These are phyloP conservation scores for Tylopilus balloui DNA, from an alignment of 768 basidiomycete species.

Conservation along the genomic window DNA sequence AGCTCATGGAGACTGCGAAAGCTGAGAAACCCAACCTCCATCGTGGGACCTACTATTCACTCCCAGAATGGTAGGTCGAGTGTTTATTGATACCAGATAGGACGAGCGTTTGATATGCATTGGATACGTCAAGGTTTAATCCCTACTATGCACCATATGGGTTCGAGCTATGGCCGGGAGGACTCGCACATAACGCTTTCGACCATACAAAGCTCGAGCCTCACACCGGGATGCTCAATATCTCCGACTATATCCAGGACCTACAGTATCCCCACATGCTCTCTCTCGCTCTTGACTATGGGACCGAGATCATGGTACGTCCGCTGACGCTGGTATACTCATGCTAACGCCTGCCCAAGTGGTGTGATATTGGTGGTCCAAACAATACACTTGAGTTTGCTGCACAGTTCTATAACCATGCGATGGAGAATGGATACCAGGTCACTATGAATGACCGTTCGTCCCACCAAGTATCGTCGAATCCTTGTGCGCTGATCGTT, in stretches of 20 bases:
- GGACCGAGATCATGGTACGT: slow-evolving; percentile 51
- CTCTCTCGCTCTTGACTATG: slow-evolving; percentile 43
- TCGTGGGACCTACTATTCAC: slow-evolving; percentile 54
- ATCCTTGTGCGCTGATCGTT: neutral
- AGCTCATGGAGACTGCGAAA: slow-evolving; percentile 48
- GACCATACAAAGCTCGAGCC: slow-evolving; percentile 45
- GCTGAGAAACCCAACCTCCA: slow-evolving; percentile 46
- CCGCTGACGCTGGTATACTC: neutral
- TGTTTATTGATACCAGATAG: neutral
- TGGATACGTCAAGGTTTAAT: slow-evolving; percentile 39
- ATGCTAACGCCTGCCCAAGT: slow-evolving; percentile 28
- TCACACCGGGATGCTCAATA: slow-evolving; percentile 48
- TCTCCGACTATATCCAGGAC: slow-evolving; percentile 49
- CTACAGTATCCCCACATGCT: slow-evolving; percentile 50
- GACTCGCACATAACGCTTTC: slow-evolving; percentile 49
- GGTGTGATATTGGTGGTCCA: slow-evolving; percentile 56
- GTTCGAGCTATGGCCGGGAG: slow-evolving; percentile 49
- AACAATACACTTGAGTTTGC: slow-evolving; percentile 45
- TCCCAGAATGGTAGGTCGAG: slow-evolving; percentile 49
- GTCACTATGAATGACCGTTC: slow-evolving; percentile 44
- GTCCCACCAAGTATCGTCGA: slow-evolving; percentile 5
- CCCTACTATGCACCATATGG: slow-evolving; percentile 52
- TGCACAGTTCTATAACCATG: slow-evolving; percentile 42
- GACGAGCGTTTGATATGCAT: neutral
- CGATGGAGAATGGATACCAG: slow-evolving; percentile 39